Percentiles rank a stretch among this genome's conserved stretches.
phyloP scores from a whole-genome alignment of 805 yeast species.

The Maudiozyma bulderi region DNA sequence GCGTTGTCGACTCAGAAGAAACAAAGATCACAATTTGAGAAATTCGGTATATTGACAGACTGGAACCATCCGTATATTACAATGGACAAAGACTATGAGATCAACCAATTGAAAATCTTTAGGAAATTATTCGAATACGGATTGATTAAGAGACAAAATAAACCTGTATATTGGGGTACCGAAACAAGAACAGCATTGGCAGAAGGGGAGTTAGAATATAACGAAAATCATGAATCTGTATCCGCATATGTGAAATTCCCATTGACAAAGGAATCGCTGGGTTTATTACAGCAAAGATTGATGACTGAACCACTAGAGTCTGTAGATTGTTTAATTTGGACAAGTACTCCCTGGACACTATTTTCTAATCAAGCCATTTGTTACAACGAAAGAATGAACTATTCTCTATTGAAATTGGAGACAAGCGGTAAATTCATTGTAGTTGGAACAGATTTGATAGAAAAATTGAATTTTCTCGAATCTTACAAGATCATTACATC shows the following conservation, averaged over 20 bases:
- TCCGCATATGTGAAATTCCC: constrained; percentile 68
- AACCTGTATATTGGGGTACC: constrained; percentile 97
- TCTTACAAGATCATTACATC: constrained; percentile 13
- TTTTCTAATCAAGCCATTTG: constrained; percentile 82
- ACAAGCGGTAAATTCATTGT: constrained; percentile 37
- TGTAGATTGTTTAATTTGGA: constrained; percentile 64
- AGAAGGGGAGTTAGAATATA: constrained; percentile 91
- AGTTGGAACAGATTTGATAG: constrained; percentile 45
- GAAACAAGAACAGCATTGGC: constrained; percentile 92
- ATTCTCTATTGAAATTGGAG: constrained; percentile 38
- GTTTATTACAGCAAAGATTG: constrained; percentile 3
- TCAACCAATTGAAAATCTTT: constrained; percentile 65
- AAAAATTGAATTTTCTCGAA: constrained; percentile 23
- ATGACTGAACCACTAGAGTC: constrained; percentile 4
- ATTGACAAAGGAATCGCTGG: constrained; percentile 23
- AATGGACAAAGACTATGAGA: constrained; percentile 58
- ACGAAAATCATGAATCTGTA: constrained; percentile 54
- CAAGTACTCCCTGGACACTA: constrained; percentile 97
- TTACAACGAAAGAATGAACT: constrained; percentile 47
- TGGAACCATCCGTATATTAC: constrained; percentile 70
- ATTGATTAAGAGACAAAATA: constrained; percentile 70
- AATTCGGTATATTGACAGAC: constrained; percentile 76
- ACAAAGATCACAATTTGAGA: constrained; percentile 56
- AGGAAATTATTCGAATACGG: constrained; percentile 52
- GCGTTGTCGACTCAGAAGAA: constrained; percentile 57